phyloP scores from a whole-genome alignment of 768 basidiomycete genomes.

The Gymnopilus dilepis region DNA sequence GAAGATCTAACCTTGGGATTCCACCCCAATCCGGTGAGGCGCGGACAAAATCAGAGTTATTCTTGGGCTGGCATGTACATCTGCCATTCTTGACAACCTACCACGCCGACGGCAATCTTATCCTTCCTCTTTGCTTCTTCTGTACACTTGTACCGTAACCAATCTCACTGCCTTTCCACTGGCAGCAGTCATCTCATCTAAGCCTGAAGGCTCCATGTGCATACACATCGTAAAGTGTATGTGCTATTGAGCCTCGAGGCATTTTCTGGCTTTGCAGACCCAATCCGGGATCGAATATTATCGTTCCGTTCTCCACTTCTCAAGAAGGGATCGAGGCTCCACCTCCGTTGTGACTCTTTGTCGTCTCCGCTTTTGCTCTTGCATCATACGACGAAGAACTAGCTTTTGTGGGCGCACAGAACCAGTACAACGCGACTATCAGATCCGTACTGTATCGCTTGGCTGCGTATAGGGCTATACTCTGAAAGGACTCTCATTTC shows the following conservation, averaged over 20 bases:
- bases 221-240: background rate
- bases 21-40: background rate
- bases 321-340: background rate
- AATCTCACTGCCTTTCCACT: background rate
- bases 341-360: background rate
- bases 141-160: background rate
- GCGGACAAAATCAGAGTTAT: background rate
- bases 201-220: background rate
- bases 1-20: no score
- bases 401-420: no score
- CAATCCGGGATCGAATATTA: background rate
- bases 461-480: background rate
- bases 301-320: no score
- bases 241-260: conserved; percentile 1
- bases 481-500: background rate
- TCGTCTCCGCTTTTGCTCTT: background rate
- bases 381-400: background rate
- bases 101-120: background rate
- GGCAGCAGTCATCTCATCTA: background rate
- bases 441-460: background rate
- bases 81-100: background rate
- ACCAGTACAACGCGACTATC: background rate
- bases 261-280: background rate
- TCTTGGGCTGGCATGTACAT: background rate
- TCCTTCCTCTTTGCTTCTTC: background rate